phyloP scores from a whole-genome alignment of 2,329 filamentous ascomycete genomes.

The Fusarium clavum region DNA sequence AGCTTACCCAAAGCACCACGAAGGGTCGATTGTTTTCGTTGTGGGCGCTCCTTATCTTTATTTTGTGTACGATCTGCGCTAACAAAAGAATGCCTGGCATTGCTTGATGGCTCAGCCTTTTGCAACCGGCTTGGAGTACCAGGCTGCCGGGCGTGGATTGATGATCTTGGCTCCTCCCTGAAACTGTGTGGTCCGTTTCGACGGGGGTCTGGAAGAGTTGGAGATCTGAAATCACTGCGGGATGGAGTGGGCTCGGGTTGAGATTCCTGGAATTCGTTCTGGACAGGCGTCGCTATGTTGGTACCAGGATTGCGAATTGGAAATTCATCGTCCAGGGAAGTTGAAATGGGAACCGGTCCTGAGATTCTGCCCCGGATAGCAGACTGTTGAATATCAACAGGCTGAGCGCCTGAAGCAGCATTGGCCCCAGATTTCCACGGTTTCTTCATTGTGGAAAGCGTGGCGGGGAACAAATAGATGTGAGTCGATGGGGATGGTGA shows the following conservation, averaged over 20 bases:
- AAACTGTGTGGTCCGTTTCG: conserved; percentile 19
- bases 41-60: conserved; percentile 51
- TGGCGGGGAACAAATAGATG: neutral
- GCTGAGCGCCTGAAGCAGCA: conserved; percentile 45
- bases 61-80: conserved; percentile 51
- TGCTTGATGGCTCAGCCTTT: conserved; percentile 51
- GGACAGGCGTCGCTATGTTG: conserved; percentile 51
- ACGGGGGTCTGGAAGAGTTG: conserved; percentile 33
- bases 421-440: conserved; percentile 60
- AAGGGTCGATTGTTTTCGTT: conserved; percentile 69
- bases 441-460: conserved; percentile 52
- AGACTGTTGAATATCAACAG: conserved; percentile 54
- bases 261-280: conserved; percentile 41
- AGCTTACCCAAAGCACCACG: conserved; percentile 67
- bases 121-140: conserved; percentile 31
- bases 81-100: conserved; percentile 60
- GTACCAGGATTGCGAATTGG: conserved; percentile 60
- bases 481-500: conserved; percentile 8
- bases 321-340: conserved; percentile 64
- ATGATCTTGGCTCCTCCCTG: conserved; percentile 28
- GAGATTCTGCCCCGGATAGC: conserved; percentile 70
- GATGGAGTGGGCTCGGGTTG: conserved; percentile 22
- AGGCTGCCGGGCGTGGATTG: conserved; percentile 19
- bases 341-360: conserved; percentile 67
- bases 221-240: conserved; percentile 30